Conservation (phyloP, 2,329 filamentous ascomycete genomes). For the Penicillium sp. region DNA sequence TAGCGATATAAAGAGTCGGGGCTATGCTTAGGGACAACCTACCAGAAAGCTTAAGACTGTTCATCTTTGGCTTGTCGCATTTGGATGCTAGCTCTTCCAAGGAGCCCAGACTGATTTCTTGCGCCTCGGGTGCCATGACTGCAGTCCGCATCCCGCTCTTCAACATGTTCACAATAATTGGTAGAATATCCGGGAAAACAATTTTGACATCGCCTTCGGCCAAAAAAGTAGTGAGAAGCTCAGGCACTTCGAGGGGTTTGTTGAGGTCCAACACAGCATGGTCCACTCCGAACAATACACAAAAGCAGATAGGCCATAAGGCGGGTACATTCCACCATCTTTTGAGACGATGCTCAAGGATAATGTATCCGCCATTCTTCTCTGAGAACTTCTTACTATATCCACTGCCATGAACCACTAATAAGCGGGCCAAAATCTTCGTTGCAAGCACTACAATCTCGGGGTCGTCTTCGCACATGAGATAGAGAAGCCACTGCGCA, state of each 20-base stretch:
- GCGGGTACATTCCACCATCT: conserved; percentile 84
- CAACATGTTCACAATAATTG: conserved; percentile 81
- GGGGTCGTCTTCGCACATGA: conserved; percentile 81
- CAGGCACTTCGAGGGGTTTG: conserved; percentile 70
- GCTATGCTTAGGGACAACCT: not conserved
- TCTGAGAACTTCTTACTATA: conserved; percentile 84
- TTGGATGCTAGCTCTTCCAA: conserved; percentile 9
- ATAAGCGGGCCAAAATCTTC: conserved; percentile 77
- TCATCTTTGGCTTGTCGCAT: conserved; percentile 13
- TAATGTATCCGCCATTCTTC: conserved; percentile 83
- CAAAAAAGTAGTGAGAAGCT: conserved; percentile 69
- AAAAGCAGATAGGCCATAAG: conserved; percentile 85
- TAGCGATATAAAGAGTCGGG: not conserved
- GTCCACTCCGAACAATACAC: conserved; percentile 82
- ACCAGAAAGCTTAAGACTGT: conserved; percentile 14
- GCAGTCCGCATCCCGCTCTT: conserved; percentile 73
- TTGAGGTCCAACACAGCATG: conserved; percentile 72
- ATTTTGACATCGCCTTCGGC: conserved; percentile 61
- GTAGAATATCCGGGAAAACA: conserved; percentile 72
- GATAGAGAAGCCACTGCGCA: conserved; percentile 79
- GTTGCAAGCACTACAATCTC: conserved; percentile 77
- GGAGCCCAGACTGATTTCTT: not conserved
- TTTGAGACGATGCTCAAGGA: conserved; percentile 78
- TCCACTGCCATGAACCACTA: conserved; percentile 75
- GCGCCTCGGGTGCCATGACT: conserved; percentile 60